These are phyloP conservation scores for Clarireedia paspali DNA, from an alignment of 2,329 filamentous ascomycete genomes.

Conservation along the genomic window DNA sequence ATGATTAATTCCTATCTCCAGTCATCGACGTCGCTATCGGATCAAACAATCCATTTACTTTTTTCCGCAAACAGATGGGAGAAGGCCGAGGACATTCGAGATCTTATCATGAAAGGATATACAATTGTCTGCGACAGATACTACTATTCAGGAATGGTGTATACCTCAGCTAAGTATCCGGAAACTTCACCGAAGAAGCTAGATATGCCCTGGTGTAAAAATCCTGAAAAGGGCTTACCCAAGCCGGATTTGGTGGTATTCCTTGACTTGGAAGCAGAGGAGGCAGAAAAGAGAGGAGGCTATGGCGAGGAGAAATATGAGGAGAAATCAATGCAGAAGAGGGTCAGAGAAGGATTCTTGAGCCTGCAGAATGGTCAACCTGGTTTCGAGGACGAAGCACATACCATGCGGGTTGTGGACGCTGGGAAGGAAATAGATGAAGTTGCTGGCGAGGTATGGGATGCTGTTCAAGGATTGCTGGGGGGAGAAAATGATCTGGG, in stretches of 20 bases:
- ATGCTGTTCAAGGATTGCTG: slow-evolving; percentile 34
- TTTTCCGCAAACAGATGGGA: slow-evolving; percentile 73
- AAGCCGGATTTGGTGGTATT: slow-evolving; percentile 84
- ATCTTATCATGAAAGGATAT: slow-evolving; percentile 54
- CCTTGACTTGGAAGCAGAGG: slow-evolving; percentile 68
- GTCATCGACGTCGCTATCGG: slow-evolving; percentile 51
- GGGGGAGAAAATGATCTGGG: slow-evolving; percentile 33
- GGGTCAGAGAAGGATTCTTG: slow-evolving; percentile 69
- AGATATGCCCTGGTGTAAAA: slow-evolving; percentile 69
- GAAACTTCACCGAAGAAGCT: slow-evolving; percentile 41
- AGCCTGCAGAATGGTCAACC: slow-evolving; percentile 34
- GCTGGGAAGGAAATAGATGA: slow-evolving; percentile 48
- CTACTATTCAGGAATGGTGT: slow-evolving; percentile 90
- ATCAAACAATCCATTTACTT: slow-evolving; percentile 64
- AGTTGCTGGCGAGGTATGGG: slow-evolving; percentile 43
- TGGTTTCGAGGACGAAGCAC: slow-evolving; percentile 38
- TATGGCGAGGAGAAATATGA: slow-evolving; percentile 90
- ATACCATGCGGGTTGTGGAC: slow-evolving; percentile 45
- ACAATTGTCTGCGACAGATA: slow-evolving; percentile 87
- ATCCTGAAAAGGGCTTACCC: slow-evolving; percentile 79
- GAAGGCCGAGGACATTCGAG: slow-evolving; percentile 35
- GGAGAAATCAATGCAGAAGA: slow-evolving; percentile 70
- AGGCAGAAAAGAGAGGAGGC: slow-evolving; percentile 69
- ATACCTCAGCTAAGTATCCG: slow-evolving; percentile 80
- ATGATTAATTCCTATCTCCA: slow-evolving; percentile 62